Evolutionary conservation across 2,329 filamentous ascomycete species (phyloP).

Genomic region (Hysterium pulicare): DNA sequence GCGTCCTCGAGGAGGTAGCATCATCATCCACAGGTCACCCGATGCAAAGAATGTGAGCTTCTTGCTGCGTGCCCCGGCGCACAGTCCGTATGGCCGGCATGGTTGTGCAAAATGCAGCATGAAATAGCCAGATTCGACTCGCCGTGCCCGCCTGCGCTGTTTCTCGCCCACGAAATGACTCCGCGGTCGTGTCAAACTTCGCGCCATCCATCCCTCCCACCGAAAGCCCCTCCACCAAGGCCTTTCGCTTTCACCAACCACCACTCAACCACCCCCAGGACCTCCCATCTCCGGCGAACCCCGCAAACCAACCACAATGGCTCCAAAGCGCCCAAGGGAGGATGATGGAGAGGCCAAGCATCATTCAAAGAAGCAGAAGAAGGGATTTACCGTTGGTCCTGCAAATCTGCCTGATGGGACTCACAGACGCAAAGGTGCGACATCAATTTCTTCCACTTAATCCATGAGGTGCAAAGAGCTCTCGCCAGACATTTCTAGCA

Average conservation of each 20-base stretch:
- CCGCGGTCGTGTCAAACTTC: background rate
- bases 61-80: constrained; percentile 16
- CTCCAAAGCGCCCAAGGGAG: constrained; percentile 56
- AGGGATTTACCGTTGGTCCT: constrained; percentile 83
- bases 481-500: too few species aligned
- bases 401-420: constrained; percentile 88
- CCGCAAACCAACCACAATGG: constrained; percentile 45
- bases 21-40: constrained; percentile 7
- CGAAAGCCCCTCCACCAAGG: too few species aligned
- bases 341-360: constrained; percentile 34
- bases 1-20: too few species aligned
- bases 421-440: constrained; percentile 72
- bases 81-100: constrained; percentile 15
- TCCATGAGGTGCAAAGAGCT: too few species aligned
- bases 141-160: background rate
- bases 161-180: constrained; percentile 1
- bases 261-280: too few species aligned
- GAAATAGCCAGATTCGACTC: background rate
- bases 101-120: background rate
- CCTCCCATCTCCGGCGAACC: background rate
- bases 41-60: constrained; percentile 1
- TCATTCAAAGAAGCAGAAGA: constrained; percentile 53
- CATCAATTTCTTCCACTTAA: background rate
- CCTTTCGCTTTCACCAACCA: constrained; percentile 1
- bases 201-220: background rate